Evolutionary conservation across 371 early-diverging fungal genomes (phyloP), one percentile per base, ranked within the genome.

Genomic region (Rhizomucor miehei): DNA sequence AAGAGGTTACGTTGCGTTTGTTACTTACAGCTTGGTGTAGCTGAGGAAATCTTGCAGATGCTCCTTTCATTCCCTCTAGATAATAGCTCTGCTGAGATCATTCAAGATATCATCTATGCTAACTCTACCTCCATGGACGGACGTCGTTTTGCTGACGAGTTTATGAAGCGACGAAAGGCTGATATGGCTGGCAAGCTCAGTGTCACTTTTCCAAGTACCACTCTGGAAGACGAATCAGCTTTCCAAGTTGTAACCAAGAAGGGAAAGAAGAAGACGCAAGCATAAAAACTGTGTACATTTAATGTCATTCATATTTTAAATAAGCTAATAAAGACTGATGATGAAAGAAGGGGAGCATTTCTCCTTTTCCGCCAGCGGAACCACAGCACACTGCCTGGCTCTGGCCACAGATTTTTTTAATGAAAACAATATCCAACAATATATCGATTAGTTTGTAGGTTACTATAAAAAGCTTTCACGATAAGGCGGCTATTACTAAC

Each of bases 91-190:
- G 68, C 75, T 24, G 92, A 90, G 55, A 90, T 92, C 41, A 89
- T 92, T 43, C 81, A 88, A 40, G 92, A 92, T 57, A 84, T 86
- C 48, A 77, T 90, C 46, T 89, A 90, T 65, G 88, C 89, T 36
- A 79, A 86, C 58, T 88, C 90, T 0, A 65, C 80, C 36, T 73
- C 79, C n/a, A 75, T 89, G 57, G 88, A 90, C 57, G 88, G 90
- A 25, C 84, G 86, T 29, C 82, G 86, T 17, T 92, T 92, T 68
- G 87, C 90, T 16, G 80, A 86, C 14, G 92, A 90, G 63, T 92
- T 89, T 59, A 83, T 89, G 65, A 85, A 83, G 58, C 82, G 88
- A 34, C 82, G 90, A 61, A 86, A 85, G 62, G 86, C 83, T 3
- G 92, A 92, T 70, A 51, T 73, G 19, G 82, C 85, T 40, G 82